phyloP scores from a whole-genome alignment of 768 basidiomycete genomes.

The Dioszegia aurantiaca region DNA sequence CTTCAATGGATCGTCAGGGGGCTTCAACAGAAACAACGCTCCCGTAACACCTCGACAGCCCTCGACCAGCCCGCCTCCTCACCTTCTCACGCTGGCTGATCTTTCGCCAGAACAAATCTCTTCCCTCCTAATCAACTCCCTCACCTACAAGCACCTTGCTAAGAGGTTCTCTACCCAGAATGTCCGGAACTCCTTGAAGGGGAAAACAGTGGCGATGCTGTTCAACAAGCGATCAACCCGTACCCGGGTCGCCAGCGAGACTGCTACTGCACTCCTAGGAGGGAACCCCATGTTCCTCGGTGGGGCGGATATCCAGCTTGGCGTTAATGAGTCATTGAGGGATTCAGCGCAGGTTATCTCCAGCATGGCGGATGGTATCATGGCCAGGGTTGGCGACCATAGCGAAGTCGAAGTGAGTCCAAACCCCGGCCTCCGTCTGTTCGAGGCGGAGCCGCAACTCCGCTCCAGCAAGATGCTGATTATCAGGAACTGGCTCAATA shows the following conservation, averaged over 20 bases:
- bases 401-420: slow-evolving; percentile 78
- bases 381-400: slow-evolving; percentile 92
- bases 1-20: no score
- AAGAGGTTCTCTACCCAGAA: slow-evolving; percentile 25
- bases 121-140: slow-evolving; percentile 64
- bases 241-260: slow-evolving; percentile 85
- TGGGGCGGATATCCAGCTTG: slow-evolving; percentile 84
- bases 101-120: slow-evolving; percentile 71
- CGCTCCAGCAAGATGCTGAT: neutral
- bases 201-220: slow-evolving; percentile 80
- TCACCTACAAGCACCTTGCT: slow-evolving; percentile 51
- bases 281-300: slow-evolving; percentile 89
- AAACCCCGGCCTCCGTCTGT: neutral
- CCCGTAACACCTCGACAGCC: neutral
- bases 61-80: slow-evolving; percentile 55
- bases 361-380: slow-evolving; percentile 94
- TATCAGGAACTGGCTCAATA: slow-evolving; percentile 81
- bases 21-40: no score
- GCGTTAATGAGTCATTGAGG: slow-evolving; percentile 82
- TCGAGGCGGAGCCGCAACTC: no score
- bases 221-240: slow-evolving; percentile 93
- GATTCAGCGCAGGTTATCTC: slow-evolving; percentile 86
- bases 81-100: slow-evolving; percentile 86
- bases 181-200: slow-evolving; percentile 43
- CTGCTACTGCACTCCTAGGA: slow-evolving; percentile 71